Conservation (phyloP, 163 green algal species). For the Trebouxia gelatinosa region DNA sequence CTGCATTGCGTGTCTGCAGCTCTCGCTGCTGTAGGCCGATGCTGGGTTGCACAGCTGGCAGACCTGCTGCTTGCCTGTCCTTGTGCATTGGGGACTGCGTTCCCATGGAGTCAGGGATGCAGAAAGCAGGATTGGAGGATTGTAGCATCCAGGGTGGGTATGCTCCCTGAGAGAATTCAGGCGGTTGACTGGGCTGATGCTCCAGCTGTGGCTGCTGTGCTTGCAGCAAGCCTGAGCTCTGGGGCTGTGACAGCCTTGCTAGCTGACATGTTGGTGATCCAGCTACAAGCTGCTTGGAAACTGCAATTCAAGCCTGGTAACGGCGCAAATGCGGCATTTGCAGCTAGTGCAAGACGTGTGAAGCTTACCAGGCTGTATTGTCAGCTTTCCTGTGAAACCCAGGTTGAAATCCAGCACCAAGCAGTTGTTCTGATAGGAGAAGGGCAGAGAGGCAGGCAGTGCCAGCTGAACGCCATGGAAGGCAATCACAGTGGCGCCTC, state of each 20-base stretch:
- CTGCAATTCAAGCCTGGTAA: too few species aligned
- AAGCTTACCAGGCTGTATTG: conserved; percentile 21
- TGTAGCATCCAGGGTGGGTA: conserved; percentile 17
- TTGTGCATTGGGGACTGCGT: conserved; percentile 7
- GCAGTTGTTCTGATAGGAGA: background rate
- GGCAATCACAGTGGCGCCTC: background rate
- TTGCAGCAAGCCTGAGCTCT: too few species aligned
- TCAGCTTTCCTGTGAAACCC: conserved; percentile 27
- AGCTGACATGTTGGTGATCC: background rate
- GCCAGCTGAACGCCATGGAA: conserved; percentile 32
- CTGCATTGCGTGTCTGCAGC: conserved; percentile 5
- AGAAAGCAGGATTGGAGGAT: conserved; percentile 3
- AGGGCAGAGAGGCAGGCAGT: conserved; percentile 24
- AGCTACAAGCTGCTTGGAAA: background rate
- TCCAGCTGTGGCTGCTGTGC: background rate
- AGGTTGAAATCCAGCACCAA: conserved; percentile 26
- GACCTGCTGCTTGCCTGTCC: background rate
- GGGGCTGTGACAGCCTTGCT: background rate
- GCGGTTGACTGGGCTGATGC: background rate
- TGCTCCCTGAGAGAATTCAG: background rate
- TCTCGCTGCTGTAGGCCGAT: conserved; percentile 4
- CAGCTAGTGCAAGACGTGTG: too few species aligned
- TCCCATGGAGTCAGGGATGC: conserved; percentile 10
- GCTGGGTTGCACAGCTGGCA: background rate
- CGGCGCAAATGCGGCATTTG: too few species aligned